Conservation (phyloP, 2,329 filamentous ascomycete species). For the Fusarium devonianum region DNA sequence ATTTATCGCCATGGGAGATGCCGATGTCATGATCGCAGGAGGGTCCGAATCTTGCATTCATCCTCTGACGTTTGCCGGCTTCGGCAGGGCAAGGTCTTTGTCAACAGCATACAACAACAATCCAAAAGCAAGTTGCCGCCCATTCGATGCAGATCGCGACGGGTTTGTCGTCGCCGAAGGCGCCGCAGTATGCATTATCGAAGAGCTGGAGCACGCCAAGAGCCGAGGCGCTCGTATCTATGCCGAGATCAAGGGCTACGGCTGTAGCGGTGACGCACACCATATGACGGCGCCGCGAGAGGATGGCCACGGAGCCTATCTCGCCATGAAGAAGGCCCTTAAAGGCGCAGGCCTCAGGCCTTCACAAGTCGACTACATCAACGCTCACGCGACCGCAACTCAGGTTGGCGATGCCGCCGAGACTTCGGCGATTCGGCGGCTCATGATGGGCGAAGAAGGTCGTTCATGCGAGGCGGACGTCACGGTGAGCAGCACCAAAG, state of each 20-base stretch:
- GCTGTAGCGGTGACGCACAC: slow-evolving; percentile 86
- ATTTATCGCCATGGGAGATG: slow-evolving; percentile 89
- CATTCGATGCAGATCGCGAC: slow-evolving; percentile 80
- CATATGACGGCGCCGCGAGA: slow-evolving; percentile 91
- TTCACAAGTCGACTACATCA: slow-evolving; percentile 83
- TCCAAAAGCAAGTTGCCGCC: slow-evolving; percentile 76
- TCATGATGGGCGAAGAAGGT: slow-evolving; percentile 79
- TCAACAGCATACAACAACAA: slow-evolving; percentile 80
- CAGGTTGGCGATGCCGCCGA: slow-evolving; percentile 86
- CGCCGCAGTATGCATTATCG: slow-evolving; percentile 84
- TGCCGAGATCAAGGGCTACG: slow-evolving; percentile 88
- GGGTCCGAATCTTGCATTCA: slow-evolving; percentile 96
- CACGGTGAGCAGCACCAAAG: slow-evolving; percentile 92
- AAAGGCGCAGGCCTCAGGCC: slow-evolving; percentile 75
- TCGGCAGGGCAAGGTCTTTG: slow-evolving; percentile 85
- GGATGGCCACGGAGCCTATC: slow-evolving; percentile 80
- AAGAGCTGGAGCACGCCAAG: slow-evolving; percentile 89
- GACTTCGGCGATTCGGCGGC: slow-evolving; percentile 77
- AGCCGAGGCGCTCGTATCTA: slow-evolving; percentile 82
- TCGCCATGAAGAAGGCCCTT: slow-evolving; percentile 86
- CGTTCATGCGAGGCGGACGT: slow-evolving; percentile 67
- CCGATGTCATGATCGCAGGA: slow-evolving; percentile 95
- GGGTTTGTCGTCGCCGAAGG: slow-evolving; percentile 96
- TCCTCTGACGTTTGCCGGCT: slow-evolving; percentile 89
- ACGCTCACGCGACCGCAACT: slow-evolving; percentile 94